Evolutionary conservation across 2,329 filamentous ascomycete genomes (phyloP).

Genomic region (Claviceps maximensis): DNA sequence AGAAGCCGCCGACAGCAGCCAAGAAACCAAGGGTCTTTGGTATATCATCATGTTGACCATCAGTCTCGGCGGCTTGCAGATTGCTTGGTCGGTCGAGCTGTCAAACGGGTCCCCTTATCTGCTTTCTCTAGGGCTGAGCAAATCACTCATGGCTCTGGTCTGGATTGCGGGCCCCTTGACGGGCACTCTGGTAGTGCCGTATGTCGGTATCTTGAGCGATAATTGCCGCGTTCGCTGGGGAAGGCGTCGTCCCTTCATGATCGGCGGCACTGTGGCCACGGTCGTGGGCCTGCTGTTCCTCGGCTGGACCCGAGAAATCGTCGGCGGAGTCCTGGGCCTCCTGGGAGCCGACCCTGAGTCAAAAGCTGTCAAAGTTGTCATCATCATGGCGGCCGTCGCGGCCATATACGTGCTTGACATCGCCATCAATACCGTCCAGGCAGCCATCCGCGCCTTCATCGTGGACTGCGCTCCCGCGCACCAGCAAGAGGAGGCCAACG

Average conservation of each 20-base stretch:
- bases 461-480: conserved; percentile 86
- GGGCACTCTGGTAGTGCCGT: conserved; percentile 68
- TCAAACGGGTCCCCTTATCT: conserved; percentile 84
- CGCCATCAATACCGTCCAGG: conserved; percentile 94
- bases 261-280: conserved; percentile 54
- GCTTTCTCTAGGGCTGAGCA: conserved; percentile 68
- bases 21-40: conserved; percentile 67
- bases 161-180: conserved; percentile 76
- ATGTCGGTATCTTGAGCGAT: conserved; percentile 70
- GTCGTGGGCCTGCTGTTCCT: conserved; percentile 55
- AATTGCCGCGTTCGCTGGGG: conserved; percentile 63
- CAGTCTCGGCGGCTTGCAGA: conserved; percentile 76
- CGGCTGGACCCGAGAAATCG: conserved; percentile 61
- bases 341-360: conserved; percentile 61
- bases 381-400: conserved; percentile 68
- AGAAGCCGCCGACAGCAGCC: conserved; percentile 17
- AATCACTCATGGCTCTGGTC: conserved; percentile 68
- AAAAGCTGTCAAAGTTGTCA: conserved; percentile 45
- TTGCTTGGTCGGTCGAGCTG: conserved; percentile 91
- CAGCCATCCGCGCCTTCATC: conserved; percentile 80
- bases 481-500: conserved; percentile 86
- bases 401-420: conserved; percentile 89
- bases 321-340: conserved; percentile 51
- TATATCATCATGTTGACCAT: conserved; percentile 80
- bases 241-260: conserved; percentile 70